phyloP scores from a whole-genome alignment of 1,139 yeast species.

The Candida albicans region DNA sequence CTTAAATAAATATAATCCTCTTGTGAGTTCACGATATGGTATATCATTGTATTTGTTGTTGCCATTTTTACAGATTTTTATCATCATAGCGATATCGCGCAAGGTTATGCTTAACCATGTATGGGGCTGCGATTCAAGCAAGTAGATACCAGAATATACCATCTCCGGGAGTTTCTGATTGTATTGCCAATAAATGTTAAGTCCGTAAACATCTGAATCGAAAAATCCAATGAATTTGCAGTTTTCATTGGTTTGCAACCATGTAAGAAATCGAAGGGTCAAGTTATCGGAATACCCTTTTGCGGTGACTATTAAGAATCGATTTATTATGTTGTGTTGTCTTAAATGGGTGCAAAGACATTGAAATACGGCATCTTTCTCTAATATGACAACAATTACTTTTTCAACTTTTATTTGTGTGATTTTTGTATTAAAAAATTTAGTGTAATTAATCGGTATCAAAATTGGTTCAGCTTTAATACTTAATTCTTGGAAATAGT shows the following conservation, averaged over 20 bases:
- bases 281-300: slow-evolving; percentile 62
- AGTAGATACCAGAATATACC: slow-evolving; percentile 26
- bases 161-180: slow-evolving; percentile 13
- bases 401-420: background rate
- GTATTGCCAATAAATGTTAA: slow-evolving; percentile 52
- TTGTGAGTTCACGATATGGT: slow-evolving; percentile 44
- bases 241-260: slow-evolving; percentile 14
- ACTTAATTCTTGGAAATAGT: slow-evolving; percentile 12
- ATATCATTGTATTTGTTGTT: slow-evolving; percentile 6
- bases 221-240: slow-evolving; percentile 32
- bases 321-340: slow-evolving; percentile 6
- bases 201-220: slow-evolving; percentile 71
- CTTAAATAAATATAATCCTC: slow-evolving; percentile 50
- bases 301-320: slow-evolving; percentile 51
- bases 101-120: slow-evolving; percentile 29
- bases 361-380: slow-evolving; percentile 60
- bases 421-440: background rate
- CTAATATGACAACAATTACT: slow-evolving; percentile 50
- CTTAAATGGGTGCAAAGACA: slow-evolving; percentile 27
- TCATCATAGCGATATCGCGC: slow-evolving; percentile 38
- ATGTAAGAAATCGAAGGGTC: slow-evolving; percentile 24
- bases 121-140: slow-evolving; percentile 41
- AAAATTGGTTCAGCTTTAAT: slow-evolving; percentile 23
- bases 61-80: slow-evolving; percentile 21
- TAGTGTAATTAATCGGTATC: slow-evolving; percentile 22